Conservation (phyloP, 2,329 filamentous ascomycete species). For the Chrysoporthe puriensis region DNA sequence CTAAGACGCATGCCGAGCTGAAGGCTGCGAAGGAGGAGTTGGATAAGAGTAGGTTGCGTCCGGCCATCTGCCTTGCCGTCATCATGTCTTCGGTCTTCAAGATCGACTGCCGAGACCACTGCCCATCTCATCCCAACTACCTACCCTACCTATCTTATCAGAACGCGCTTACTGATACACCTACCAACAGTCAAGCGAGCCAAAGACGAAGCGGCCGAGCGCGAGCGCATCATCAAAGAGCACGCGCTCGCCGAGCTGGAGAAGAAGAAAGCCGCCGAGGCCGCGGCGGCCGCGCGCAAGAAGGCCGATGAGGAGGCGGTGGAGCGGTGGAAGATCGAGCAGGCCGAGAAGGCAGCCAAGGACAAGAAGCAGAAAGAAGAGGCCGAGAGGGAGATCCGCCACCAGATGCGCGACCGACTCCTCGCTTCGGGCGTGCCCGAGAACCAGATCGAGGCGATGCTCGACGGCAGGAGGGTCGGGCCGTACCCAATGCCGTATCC, state of each 20-base stretch:
- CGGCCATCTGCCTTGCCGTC: neutral
- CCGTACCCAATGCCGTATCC: conserved; percentile 22
- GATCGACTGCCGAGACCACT: neutral
- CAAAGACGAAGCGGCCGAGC: conserved; percentile 52
- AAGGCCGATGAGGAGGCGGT: conserved; percentile 55
- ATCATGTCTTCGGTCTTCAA: neutral
- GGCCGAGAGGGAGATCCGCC: conserved; percentile 58
- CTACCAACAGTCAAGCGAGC: conserved; percentile 41
- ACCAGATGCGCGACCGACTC: conserved; percentile 60
- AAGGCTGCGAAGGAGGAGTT: conserved; percentile 53
- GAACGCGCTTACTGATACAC: neutral
- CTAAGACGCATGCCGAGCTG: conserved; percentile 53
- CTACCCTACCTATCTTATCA: neutral
- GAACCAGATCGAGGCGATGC: conserved; percentile 60
- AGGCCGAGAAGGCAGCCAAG: conserved; percentile 50
- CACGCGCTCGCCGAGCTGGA: conserved; percentile 53
- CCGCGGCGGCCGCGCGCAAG: conserved; percentile 48
- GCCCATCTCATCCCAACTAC: neutral
- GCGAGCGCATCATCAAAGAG: conserved; percentile 56
- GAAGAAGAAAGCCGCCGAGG: conserved; percentile 49
- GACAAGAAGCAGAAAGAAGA: conserved; percentile 53
- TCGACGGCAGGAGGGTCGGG: conserved; percentile 58
- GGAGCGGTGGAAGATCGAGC: conserved; percentile 54
- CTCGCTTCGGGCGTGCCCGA: conserved; percentile 62
- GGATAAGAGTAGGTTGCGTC: conserved; percentile 39